Conservation (phyloP, 2,329 filamentous ascomycete genomes). For the Nothopassalora personata region DNA sequence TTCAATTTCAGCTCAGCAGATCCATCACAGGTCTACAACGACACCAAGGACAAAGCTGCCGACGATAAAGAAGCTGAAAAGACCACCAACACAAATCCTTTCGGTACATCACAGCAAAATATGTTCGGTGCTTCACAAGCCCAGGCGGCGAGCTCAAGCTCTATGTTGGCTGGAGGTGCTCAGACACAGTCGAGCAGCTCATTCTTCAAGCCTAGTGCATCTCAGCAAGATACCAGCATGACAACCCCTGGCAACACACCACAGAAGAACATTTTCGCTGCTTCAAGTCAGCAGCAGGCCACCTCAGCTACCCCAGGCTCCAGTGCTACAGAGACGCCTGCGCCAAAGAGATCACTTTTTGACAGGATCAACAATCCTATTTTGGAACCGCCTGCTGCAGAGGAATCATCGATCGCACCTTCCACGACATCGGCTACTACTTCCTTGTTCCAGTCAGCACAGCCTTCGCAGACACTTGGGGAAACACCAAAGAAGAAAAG, state of each 20-base stretch:
- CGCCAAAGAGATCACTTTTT: background rate
- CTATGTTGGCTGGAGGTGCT: background rate
- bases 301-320: background rate
- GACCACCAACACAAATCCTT: constrained; percentile 2
- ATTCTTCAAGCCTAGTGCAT: constrained; percentile 8
- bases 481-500: background rate
- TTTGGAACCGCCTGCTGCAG: constrained; percentile 9
- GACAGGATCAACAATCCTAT: background rate
- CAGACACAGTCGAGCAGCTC: background rate
- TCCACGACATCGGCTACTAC: constrained; percentile 2
- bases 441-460: constrained; percentile 5
- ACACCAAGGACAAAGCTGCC: constrained; percentile 12
- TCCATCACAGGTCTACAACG: constrained; percentile 15
- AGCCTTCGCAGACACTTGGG: background rate
- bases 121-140: constrained; percentile 1
- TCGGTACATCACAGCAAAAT: constrained; percentile 5
- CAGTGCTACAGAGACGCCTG: background rate
- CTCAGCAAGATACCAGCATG: constrained; percentile 26
- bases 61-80: constrained; percentile 5
- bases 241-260: constrained; percentile 22
- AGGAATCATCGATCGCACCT: constrained; percentile 10
- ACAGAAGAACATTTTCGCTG: constrained; percentile 16
- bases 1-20: constrained; percentile 17
- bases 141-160: constrained; percentile 2
- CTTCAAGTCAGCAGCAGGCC: constrained; percentile 6